These are phyloP conservation scores for Syzygium syzygioides DNA, from an alignment of 441 rosid genomes.

Conservation along the genomic window DNA sequence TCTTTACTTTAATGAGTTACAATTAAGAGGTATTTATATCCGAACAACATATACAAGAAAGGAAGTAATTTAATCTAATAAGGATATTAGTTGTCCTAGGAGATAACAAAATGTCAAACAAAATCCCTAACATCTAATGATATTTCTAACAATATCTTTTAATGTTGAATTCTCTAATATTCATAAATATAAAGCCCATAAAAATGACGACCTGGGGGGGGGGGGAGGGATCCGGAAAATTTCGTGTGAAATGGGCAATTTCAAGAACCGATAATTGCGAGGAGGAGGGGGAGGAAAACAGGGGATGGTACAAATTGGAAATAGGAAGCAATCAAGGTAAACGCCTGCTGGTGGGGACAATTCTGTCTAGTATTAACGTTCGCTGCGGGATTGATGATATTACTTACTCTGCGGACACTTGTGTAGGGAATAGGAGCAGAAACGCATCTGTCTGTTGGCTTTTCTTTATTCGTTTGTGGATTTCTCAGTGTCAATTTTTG, in stretches of 20 bases:
- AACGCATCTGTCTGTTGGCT: neutral
- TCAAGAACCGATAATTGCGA: neutral
- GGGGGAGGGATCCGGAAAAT: neutral
- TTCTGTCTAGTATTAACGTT: neutral
- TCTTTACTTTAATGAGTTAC: neutral
- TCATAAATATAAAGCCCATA: neutral
- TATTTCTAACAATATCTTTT: too few relatives aligned
- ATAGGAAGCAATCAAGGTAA: neutral
- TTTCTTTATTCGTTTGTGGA: neutral
- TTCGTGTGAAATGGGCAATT: neutral
- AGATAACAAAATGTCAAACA: neutral
- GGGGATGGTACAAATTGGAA: neutral
- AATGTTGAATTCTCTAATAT: neutral
- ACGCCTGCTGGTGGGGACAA: neutral
- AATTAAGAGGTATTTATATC: too few relatives aligned
- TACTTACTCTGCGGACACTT: too few relatives aligned
- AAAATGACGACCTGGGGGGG: neutral
- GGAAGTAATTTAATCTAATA: neutral
- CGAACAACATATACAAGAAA: accelerated
- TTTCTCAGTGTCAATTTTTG: neutral
- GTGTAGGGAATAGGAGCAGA: neutral
- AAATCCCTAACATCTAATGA: neutral
- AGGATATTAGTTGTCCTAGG: neutral
- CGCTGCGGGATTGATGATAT: neutral
- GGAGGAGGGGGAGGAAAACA: neutral